Evolutionary conservation across 73 alveolate genomes (phyloP).

Genomic region (Tetrahymena elliotti): DNA sequence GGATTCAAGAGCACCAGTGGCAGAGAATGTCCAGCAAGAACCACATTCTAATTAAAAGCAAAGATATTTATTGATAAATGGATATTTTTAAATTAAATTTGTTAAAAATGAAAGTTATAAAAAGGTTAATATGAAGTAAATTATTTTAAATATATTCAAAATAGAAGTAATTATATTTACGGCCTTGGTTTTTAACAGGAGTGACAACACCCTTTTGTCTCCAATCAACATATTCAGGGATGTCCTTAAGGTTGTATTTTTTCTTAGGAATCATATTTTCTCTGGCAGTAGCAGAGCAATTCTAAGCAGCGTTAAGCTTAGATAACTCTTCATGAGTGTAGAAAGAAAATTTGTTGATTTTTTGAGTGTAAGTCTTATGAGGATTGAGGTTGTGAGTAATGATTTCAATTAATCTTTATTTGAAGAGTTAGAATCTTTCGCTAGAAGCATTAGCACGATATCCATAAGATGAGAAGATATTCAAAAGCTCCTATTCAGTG

Average conservation of each 20-base stretch:
- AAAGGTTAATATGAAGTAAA: too few species aligned
- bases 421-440: not conserved
- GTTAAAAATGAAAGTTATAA: too few species aligned
- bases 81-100: too few species aligned
- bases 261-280: not conserved
- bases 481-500: not conserved
- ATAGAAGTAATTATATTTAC: too few species aligned
- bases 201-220: constrained; percentile 51
- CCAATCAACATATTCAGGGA: constrained; percentile 48
- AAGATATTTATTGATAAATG: not conserved
- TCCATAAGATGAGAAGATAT: not conserved
- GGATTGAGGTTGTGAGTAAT: not conserved
- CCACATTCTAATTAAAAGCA: constrained; percentile 51
- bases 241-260: not conserved
- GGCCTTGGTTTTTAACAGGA: constrained; percentile 53
- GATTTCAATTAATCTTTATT: not conserved
- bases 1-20: constrained; percentile 88
- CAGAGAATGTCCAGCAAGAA: constrained; percentile 78
- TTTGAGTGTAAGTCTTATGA: not conserved
- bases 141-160: too few species aligned
- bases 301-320: not conserved
- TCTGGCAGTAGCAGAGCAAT: not conserved
- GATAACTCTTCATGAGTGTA: not conserved
- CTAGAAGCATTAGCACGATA: not conserved
- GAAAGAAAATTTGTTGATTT: not conserved